These are phyloP conservation scores for Lepiota brunneoincarnata DNA, from an alignment of 768 basidiomycete species.

Conservation along the genomic window DNA sequence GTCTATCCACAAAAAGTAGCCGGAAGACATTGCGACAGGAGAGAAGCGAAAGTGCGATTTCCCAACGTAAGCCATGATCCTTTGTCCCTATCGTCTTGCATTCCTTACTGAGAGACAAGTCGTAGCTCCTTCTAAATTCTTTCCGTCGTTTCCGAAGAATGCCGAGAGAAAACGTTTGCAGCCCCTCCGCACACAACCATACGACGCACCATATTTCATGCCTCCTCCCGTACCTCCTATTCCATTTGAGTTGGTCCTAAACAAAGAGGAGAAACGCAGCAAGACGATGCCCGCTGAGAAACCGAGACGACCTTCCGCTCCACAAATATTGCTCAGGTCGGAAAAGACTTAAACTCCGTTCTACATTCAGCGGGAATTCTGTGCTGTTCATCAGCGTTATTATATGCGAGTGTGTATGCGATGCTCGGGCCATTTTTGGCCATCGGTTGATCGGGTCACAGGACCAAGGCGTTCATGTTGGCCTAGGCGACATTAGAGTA, in stretches of 20 bases:
- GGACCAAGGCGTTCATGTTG: too few species aligned
- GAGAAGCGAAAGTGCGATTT: not conserved
- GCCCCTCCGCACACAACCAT: slow-evolving; percentile 50
- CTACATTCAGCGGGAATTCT: not conserved
- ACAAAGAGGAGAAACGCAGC: slow-evolving; percentile 1
- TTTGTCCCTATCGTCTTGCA: not conserved
- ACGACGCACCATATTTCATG: slow-evolving; percentile 63
- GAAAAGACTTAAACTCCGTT: not conserved
- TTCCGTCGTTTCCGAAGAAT: slow-evolving; percentile 15
- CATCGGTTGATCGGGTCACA: too few species aligned
- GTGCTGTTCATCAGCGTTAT: too few species aligned
- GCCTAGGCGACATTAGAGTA: too few species aligned
- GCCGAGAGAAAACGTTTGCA: slow-evolving; percentile 34
- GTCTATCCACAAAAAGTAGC: not conserved
- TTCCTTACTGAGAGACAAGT: not conserved
- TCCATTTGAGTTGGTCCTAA: not conserved
- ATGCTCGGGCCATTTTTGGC: too few species aligned
- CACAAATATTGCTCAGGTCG: not conserved
- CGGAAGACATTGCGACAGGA: slow-evolving; percentile 1
- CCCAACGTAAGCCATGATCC: not conserved
- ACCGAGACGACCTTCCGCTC: not conserved
- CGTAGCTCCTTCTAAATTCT: slow-evolving; percentile 12
- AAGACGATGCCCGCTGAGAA: slow-evolving; percentile 5
- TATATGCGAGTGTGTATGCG: too few species aligned
- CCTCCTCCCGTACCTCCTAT: slow-evolving; percentile 38